phyloP scores from a whole-genome alignment of 306 rosid species.

The Cucumis hystrix region DNA sequence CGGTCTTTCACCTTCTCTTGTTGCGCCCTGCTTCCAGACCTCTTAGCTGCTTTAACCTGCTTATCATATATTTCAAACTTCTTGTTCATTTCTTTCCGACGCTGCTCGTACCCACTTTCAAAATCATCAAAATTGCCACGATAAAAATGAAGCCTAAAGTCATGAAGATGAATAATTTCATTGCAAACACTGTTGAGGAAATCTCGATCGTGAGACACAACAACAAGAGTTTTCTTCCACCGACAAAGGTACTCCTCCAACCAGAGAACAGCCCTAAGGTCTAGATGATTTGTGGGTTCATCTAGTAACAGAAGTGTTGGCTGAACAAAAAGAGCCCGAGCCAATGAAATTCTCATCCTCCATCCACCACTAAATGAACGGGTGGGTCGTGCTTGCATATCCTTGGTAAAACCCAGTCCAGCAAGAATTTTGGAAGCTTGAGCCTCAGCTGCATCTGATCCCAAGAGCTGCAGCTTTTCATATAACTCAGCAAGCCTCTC shows the following conservation, averaged over 20 bases:
- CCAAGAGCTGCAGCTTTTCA: constrained; percentile 42
- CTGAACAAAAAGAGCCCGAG: constrained; percentile 64
- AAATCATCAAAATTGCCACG: constrained; percentile 68
- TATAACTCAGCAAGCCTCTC: constrained; percentile 61
- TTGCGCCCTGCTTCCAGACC: constrained; percentile 46
- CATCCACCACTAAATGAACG: constrained; percentile 75
- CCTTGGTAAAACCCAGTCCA: constrained; percentile 66
- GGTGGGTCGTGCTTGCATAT: constrained; percentile 55
- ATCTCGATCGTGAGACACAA: constrained; percentile 63
- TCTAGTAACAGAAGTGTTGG: constrained; percentile 59
- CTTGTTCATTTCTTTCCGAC: constrained; percentile 66
- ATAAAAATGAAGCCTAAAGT: constrained; percentile 56
- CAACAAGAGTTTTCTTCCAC: constrained; percentile 66
- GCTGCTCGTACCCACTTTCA: constrained; percentile 70
- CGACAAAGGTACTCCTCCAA: constrained; percentile 66
- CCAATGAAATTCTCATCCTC: constrained; percentile 43
- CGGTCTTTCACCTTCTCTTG: constrained; percentile 62
- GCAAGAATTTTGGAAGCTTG: constrained; percentile 77
- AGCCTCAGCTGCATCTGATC: constrained; percentile 67
- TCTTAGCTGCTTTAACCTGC: constrained; percentile 48
- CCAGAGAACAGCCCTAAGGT: constrained; percentile 73
- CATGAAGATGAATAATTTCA: constrained; percentile 69
- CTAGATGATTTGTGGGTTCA: constrained; percentile 32
- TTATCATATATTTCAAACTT: constrained; percentile 49
- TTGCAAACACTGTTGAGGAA: constrained; percentile 58